A percentile compares a stretch with the other conserved stretches of the same genome.
Evolutionary conservation across 352 stramenopile genomes (phyloP).

Genomic region (Phytophthora capsici): DNA sequence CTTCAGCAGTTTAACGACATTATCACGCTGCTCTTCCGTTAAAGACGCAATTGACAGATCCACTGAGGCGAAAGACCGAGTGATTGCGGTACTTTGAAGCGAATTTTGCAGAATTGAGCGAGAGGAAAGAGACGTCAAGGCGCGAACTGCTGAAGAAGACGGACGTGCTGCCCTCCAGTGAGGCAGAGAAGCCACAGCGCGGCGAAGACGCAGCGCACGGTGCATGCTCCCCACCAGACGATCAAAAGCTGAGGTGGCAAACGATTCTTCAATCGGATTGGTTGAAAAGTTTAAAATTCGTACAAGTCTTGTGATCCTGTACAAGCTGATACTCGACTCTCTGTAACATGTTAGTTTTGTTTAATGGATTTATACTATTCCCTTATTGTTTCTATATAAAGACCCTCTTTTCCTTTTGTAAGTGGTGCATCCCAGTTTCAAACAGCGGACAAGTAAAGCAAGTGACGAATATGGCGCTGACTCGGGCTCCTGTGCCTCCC

Average conservation of each 20-base stretch:
- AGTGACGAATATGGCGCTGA: slow-evolving; percentile 35
- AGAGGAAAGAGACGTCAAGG: background rate
- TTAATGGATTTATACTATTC: background rate
- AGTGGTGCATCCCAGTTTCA: slow-evolving; percentile 7
- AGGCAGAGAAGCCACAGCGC: slow-evolving; percentile 6
- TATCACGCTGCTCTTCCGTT: slow-evolving; percentile 23
- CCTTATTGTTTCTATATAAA: background rate
- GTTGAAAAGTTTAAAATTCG: slow-evolving; percentile 25
- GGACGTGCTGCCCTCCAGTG: background rate
- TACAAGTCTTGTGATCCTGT: background rate
- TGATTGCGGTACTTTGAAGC: background rate
- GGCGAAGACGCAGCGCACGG: slow-evolving; percentile 38
- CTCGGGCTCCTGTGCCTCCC: slow-evolving; percentile 15
- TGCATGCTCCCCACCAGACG: slow-evolving; percentile 38
- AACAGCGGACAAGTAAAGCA: slow-evolving; percentile 18
- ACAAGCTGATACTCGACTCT: background rate
- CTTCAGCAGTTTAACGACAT: slow-evolving; percentile 48
- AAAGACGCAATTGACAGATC: background rate
- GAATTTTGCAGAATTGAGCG: slow-evolving; percentile 8
- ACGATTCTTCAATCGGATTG: too few relatives aligned
- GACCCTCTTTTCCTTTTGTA: slow-evolving; percentile 2
- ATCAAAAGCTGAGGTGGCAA: slow-evolving; percentile 24
- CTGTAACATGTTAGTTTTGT: background rate
- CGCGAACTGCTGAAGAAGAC: background rate
- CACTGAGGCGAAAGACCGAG: slow-evolving; percentile 20